phyloP scores from a whole-genome alignment of 2,329 filamentous ascomycete genomes.

The Orbilia quercus region DNA sequence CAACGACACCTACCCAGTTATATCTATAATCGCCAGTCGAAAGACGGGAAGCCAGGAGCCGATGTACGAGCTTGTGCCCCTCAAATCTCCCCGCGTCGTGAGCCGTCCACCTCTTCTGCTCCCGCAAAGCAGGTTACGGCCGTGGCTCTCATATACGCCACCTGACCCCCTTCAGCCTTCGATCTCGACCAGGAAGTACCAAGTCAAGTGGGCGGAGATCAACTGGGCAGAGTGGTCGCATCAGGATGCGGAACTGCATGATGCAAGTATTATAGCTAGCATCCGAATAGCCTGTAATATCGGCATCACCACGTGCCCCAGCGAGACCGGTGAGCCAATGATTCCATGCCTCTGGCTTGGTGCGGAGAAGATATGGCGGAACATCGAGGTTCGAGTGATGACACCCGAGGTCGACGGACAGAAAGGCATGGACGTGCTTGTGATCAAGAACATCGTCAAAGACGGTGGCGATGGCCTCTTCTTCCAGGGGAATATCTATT shows the following conservation, averaged over 20 bases:
- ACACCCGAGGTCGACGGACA: constrained; percentile 51
- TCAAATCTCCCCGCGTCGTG: constrained; percentile 49
- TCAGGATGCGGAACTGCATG: constrained; percentile 52
- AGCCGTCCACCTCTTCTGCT: constrained; percentile 38
- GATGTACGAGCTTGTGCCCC: constrained; percentile 45
- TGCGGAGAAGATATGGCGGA: constrained; percentile 55
- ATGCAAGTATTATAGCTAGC: constrained; percentile 54
- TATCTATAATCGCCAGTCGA: constrained; percentile 46
- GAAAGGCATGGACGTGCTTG: constrained; percentile 53
- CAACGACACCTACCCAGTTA: constrained; percentile 49
- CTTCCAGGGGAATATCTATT: constrained; percentile 52
- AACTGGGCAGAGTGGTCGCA: constrained; percentile 52
- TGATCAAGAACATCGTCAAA: constrained; percentile 46
- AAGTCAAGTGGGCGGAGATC: constrained; percentile 54
- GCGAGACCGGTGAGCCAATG: constrained; percentile 35
- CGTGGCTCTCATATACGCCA: constrained; percentile 55
- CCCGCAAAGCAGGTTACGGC: constrained; percentile 40
- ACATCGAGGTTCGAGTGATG: constrained; percentile 50
- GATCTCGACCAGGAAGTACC: constrained; percentile 48
- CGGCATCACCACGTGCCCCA: constrained; percentile 43
- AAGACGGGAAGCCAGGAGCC: constrained; percentile 34
- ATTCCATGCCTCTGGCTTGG: constrained; percentile 54
- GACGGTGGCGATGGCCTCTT: constrained; percentile 23
- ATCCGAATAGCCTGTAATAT: constrained; percentile 55
- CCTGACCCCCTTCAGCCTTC: constrained; percentile 52